A percentile compares a stretch with the other conserved stretches of the same genome.
Evolutionary conservation across 2,329 filamentous ascomycete species (phyloP).

Genomic region (Aureobasidium musti): DNA sequence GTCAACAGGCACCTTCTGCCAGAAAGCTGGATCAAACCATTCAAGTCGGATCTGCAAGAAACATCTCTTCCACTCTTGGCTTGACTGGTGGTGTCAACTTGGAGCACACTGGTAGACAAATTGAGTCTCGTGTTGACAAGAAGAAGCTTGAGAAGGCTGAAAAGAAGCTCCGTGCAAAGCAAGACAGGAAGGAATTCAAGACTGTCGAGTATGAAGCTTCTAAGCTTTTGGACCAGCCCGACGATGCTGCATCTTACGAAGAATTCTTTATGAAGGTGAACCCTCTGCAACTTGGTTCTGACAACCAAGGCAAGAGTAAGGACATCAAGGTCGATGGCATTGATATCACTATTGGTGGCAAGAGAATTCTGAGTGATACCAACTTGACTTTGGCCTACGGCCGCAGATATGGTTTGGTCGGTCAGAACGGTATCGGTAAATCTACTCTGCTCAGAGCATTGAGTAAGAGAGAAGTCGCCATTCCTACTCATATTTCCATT

Average conservation of each 20-base stretch:
- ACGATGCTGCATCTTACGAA: slow-evolving; percentile 88
- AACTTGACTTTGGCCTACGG: slow-evolving; percentile 88
- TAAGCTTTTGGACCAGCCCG: slow-evolving; percentile 77
- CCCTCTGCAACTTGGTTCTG: slow-evolving; percentile 80
- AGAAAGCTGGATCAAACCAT: slow-evolving; percentile 90
- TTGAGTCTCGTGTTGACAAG: slow-evolving; percentile 94
- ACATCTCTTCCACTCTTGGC: slow-evolving; percentile 93
- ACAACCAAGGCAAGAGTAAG: slow-evolving; percentile 79
- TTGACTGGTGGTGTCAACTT: slow-evolving; percentile 85
- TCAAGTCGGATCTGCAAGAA: slow-evolving; percentile 89
- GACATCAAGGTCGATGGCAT: slow-evolving; percentile 98
- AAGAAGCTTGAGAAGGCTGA: slow-evolving; percentile 99
- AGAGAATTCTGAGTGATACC: slow-evolving; percentile 87
- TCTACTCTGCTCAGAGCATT: slow-evolving; percentile 88
- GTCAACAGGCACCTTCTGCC: slow-evolving; percentile 72
- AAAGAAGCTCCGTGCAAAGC: slow-evolving; percentile 94
- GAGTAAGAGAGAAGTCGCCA: slow-evolving; percentile 87
- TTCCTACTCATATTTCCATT: slow-evolving; percentile 97
- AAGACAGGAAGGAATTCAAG: slow-evolving; percentile 98
- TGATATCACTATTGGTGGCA: slow-evolving; percentile 87
- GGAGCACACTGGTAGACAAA: slow-evolving; percentile 88
- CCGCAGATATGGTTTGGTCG: slow-evolving; percentile 92
- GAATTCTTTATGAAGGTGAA: slow-evolving; percentile 99
- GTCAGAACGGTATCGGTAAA: slow-evolving; percentile 94
- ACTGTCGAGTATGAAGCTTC: slow-evolving; percentile 98